Evolutionary conservation across 2,329 filamentous ascomycete species (phyloP).

Genomic region (Nannizziopsis barbatae): DNA sequence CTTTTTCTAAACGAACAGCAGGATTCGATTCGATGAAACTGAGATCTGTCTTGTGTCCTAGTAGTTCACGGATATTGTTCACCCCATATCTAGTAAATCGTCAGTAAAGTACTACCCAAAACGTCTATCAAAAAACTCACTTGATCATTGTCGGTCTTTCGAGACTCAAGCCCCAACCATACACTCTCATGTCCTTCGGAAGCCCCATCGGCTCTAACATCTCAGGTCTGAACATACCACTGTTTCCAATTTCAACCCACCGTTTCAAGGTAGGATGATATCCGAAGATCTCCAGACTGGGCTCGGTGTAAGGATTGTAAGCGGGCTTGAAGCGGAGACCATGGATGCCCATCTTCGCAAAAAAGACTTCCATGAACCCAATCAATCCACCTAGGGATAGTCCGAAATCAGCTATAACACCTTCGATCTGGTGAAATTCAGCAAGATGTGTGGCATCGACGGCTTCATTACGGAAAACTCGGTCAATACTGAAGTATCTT

Average conservation of each 20-base stretch:
- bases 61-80: constrained; percentile 79
- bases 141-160: constrained; percentile 98
- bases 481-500: constrained; percentile 97
- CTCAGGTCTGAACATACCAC: constrained; percentile 96
- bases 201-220: constrained; percentile 94
- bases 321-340: constrained; percentile 91
- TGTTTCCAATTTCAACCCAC: constrained; percentile 95
- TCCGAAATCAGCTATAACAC: constrained; percentile 93
- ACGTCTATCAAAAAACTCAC: constrained; percentile 39
- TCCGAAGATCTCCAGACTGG: constrained; percentile 95
- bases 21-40: constrained; percentile 85
- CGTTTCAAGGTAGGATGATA: constrained; percentile 82
- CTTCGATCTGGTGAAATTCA: constrained; percentile 98
- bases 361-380: constrained; percentile 92
- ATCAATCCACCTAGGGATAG: constrained; percentile 86
- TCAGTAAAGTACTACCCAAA: background rate
- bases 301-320: constrained; percentile 91
- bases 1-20: constrained; percentile 78
- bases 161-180: constrained; percentile 83
- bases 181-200: constrained; percentile 82
- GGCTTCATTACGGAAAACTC: constrained; percentile 95
- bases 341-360: constrained; percentile 84
- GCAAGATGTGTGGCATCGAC: constrained; percentile 94
- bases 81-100: constrained; percentile 48
- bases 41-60: constrained; percentile 92